Percentiles rank a stretch among this genome's conserved stretches.
phyloP scores from a whole-genome alignment of 306 rosid genomes.

The Begonia loranthoides region DNA sequence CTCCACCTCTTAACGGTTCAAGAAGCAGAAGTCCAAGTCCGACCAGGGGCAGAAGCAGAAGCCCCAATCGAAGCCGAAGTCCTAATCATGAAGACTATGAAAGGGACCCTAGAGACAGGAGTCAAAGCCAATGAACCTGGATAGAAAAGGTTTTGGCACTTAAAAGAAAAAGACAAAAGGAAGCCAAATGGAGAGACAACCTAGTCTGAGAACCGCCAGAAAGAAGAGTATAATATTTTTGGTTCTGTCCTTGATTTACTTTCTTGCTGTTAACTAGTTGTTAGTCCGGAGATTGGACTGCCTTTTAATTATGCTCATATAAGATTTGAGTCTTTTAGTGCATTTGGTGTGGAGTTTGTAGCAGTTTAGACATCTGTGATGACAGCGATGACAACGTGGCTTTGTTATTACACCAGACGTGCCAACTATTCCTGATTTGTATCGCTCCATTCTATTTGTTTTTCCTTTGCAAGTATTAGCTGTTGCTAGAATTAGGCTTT shows the following conservation, averaged over 20 bases:
- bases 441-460: too few species aligned
- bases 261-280: neutral
- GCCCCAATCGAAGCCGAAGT: constrained; percentile 25
- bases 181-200: too few species aligned
- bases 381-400: too few species aligned
- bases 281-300: neutral
- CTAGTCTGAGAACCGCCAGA: too few species aligned
- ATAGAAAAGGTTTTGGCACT: neutral
- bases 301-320: neutral
- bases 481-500: too few species aligned
- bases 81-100: constrained; percentile 23
- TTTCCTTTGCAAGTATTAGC: too few species aligned
- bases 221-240: too few species aligned
- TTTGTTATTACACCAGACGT: too few species aligned
- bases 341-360: too few species aligned
- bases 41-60: constrained; percentile 33
- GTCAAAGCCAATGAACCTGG: constrained; percentile 27
- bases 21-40: constrained; percentile 72
- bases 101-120: constrained; percentile 42
- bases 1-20: constrained; percentile 53
- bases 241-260: neutral
- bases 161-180: neutral
- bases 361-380: too few species aligned
- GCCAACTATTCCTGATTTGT: too few species aligned
- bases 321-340: too few species aligned